phyloP scores from a whole-genome alignment of 1,139 yeast genomes.

The Torulaspora pretoriensis region DNA sequence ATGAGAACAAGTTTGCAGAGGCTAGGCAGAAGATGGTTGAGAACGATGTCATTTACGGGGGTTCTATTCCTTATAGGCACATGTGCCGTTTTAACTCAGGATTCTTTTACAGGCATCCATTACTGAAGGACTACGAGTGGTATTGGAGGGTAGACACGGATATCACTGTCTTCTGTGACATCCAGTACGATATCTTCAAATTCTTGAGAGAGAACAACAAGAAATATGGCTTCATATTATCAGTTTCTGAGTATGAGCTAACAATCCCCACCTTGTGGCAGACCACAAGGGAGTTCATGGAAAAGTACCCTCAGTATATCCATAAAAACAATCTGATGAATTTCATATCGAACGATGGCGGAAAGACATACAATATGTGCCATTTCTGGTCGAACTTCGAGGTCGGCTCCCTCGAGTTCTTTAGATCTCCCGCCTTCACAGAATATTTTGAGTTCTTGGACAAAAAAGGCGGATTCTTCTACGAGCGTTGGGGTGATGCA shows the following conservation, averaged over 20 bases:
- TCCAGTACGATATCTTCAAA: constrained; percentile 77
- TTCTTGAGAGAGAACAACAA: constrained; percentile 72
- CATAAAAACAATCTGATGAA: constrained; percentile 65
- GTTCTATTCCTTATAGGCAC: constrained; percentile 62
- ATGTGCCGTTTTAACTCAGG: constrained; percentile 95
- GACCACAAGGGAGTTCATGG: constrained; percentile 63
- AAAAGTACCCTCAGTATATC: constrained; percentile 60
- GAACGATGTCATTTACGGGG: constrained; percentile 55
- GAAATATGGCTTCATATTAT: constrained; percentile 73
- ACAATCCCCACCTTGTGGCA: constrained; percentile 84
- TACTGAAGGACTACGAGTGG: constrained; percentile 69
- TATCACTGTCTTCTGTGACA: constrained; percentile 69
- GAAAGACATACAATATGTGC: constrained; percentile 66
- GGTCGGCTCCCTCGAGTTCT: constrained; percentile 67
- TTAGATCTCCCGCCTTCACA: constrained; percentile 67
- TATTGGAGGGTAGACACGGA: constrained; percentile 97
- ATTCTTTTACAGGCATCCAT: constrained; percentile 74
- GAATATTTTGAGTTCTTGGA: constrained; percentile 70
- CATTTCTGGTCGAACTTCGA: constrained; percentile 91
- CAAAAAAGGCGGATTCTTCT: constrained; percentile 79
- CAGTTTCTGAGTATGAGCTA: constrained; percentile 76
- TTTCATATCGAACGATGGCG: constrained; percentile 67
- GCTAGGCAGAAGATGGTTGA: constrained; percentile 48
- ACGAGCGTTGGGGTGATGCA: constrained; percentile 94
- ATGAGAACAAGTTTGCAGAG: constrained; percentile 50